Percentiles rank a stretch among this genome's conserved stretches.
Evolutionary conservation across 1,284 basidiomycete species (phyloP).

Genomic region (Naganishia sp.): DNA sequence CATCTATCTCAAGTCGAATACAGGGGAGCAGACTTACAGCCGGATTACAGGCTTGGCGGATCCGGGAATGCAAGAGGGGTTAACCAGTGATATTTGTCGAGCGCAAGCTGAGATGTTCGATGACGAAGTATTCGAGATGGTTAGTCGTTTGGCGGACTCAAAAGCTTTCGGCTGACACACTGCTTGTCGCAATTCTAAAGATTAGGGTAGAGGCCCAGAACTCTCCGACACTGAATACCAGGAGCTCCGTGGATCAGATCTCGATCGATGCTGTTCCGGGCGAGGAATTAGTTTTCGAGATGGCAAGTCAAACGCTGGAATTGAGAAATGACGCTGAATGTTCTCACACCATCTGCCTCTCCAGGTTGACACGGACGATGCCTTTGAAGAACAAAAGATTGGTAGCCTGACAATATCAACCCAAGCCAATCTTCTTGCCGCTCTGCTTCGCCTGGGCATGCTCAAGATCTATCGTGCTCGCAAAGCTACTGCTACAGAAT

Average conservation of each 20-base stretch:
- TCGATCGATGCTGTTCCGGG: constrained; percentile 26
- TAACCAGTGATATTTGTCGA: constrained; percentile 40
- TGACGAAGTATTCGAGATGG: constrained; percentile 50
- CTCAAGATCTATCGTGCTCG: constrained; percentile 27
- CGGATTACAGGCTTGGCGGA: constrained; percentile 2
- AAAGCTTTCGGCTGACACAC: not conserved
- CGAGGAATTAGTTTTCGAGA: constrained; percentile 31
- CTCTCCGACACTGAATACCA: constrained; percentile 24
- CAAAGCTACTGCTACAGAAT: not conserved
- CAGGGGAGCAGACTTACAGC: not conserved
- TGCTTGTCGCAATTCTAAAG: not conserved
- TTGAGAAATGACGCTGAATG: not conserved
- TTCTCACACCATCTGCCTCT: not conserved
- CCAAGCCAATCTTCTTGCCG: constrained; percentile 22
- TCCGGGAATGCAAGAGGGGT: constrained; percentile 22
- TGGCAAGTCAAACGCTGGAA: constrained; percentile 11
- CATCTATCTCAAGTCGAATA: constrained; percentile 7
- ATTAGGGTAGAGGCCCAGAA: constrained; percentile 28
- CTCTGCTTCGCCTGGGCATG: constrained; percentile 30
- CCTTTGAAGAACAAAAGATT: constrained; percentile 18
- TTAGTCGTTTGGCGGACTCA: constrained; percentile 31
- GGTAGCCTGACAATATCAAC: not conserved
- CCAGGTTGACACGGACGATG: constrained; percentile 26
- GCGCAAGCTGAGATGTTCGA: constrained; percentile 51
- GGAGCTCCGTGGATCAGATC: constrained; percentile 30